Conservation (phyloP, 2,329 filamentous ascomycete species). For the Epichloe sylvatica region DNA sequence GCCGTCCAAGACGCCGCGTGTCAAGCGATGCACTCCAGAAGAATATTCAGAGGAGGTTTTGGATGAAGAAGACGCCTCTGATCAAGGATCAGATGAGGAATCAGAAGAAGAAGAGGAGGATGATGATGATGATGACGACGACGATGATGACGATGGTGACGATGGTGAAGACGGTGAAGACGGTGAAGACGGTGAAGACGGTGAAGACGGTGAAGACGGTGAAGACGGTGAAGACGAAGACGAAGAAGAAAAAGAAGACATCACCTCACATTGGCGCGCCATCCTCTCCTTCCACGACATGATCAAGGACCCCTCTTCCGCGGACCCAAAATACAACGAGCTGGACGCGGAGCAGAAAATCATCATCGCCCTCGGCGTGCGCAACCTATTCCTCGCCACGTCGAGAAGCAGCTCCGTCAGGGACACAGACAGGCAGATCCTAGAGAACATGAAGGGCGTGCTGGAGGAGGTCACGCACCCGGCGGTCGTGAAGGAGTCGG, state of each 20-base stretch:
- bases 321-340: neutral
- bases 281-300: slow-evolving; percentile 5
- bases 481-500: neutral
- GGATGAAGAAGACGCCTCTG: neutral
- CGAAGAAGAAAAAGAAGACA: neutral
- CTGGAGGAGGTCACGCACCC: neutral
- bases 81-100: no score
- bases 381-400: slow-evolving; percentile 5
- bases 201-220: neutral
- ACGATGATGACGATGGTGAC: no score
- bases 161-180: no score
- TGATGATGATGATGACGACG: neutral
- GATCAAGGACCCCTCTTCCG: neutral
- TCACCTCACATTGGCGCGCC: slow-evolving; percentile 1
- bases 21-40: neutral
- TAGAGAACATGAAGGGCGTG: slow-evolving; percentile 1
- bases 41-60: neutral
- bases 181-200: neutral
- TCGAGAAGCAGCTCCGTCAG: neutral
- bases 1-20: neutral
- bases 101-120: neutral
- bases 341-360: slow-evolving; percentile 4
- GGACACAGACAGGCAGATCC: slow-evolving; percentile 4
- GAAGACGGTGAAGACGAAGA: neutral
- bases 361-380: slow-evolving; percentile 5